phyloP scores from a whole-genome alignment of 2,329 filamentous ascomycete species.

The Talaromyces amestolkiae region DNA sequence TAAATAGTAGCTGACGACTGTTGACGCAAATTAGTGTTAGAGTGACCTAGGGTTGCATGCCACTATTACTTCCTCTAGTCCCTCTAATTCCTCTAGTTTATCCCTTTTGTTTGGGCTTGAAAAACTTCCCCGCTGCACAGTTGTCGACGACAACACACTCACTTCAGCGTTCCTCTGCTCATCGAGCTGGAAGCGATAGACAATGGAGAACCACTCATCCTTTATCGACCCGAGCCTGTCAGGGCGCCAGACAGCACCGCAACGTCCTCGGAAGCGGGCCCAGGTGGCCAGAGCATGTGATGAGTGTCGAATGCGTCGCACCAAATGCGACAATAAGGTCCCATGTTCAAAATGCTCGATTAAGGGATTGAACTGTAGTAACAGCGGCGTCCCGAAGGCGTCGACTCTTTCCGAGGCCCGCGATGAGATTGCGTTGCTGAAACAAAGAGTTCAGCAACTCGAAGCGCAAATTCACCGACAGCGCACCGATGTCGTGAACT shows the following conservation, averaged over 20 bases:
- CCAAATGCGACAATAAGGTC: conserved; percentile 16
- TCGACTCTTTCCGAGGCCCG: conserved; percentile 7
- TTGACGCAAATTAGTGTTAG: not conserved
- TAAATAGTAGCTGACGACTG: not conserved
- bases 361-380: conserved; percentile 6
- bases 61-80: not conserved
- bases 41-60: not conserved
- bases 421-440: conserved; percentile 1
- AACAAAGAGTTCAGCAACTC: conserved; percentile 16
- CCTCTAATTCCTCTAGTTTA: not conserved
- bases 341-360: conserved; percentile 13
- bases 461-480: conserved; percentile 8
- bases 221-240: not conserved
- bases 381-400: not conserved
- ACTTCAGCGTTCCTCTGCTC: not conserved
- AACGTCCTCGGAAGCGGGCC: conserved; percentile 10
- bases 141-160: not conserved
- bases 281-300: conserved; percentile 19
- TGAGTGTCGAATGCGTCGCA: conserved; percentile 16
- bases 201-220: not conserved
- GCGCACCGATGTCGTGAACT: not conserved
- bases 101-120: not conserved
- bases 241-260: not conserved
- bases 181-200: not conserved
- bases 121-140: not conserved